Percentiles rank a stretch among this genome's conserved stretches.
phyloP scores from a whole-genome alignment of 73 alveolate species.

The Durusdinium trenchii region DNA sequence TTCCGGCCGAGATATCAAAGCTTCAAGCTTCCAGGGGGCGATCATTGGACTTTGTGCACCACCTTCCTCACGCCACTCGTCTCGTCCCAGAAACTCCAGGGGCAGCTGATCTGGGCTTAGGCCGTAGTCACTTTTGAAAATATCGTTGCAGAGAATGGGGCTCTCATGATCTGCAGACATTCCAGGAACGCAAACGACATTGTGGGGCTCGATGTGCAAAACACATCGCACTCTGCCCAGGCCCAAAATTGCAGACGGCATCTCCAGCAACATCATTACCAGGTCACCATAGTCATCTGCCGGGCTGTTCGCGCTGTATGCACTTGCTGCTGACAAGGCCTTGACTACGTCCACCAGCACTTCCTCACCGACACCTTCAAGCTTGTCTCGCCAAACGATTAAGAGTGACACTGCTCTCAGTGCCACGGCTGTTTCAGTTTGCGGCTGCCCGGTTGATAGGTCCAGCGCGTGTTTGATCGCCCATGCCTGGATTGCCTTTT shows the following conservation, averaged over 20 bases:
- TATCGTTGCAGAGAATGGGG: not conserved
- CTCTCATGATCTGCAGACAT: constrained; percentile 6
- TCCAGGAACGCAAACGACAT: constrained; percentile 33
- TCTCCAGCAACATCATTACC: constrained; percentile 6
- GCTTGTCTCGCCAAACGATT: constrained; percentile 34
- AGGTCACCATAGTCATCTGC: not conserved
- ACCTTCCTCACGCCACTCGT: constrained; percentile 24
- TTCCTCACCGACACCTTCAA: constrained; percentile 31
- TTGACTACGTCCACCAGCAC: constrained; percentile 11
- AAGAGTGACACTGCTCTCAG: constrained; percentile 8
- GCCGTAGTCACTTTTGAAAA: not conserved
- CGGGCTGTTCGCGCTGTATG: not conserved
- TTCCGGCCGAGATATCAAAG: not conserved
- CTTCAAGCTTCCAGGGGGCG: not conserved
- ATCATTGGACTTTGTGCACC: not conserved
- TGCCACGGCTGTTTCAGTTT: not conserved
- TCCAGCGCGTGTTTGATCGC: constrained; percentile 49
- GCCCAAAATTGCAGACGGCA: constrained; percentile 39
- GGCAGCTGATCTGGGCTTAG: constrained; percentile 48
- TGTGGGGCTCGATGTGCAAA: not conserved
- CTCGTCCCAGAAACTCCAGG: constrained; percentile 6
- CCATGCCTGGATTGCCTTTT: constrained; percentile 43
- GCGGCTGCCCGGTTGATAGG: not conserved
- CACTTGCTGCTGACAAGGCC: constrained; percentile 56
- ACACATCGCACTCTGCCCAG: constrained; percentile 17